These are phyloP conservation scores for Aspergillus uvarum DNA, from an alignment of 2,329 filamentous ascomycete species.

Conservation along the genomic window DNA sequence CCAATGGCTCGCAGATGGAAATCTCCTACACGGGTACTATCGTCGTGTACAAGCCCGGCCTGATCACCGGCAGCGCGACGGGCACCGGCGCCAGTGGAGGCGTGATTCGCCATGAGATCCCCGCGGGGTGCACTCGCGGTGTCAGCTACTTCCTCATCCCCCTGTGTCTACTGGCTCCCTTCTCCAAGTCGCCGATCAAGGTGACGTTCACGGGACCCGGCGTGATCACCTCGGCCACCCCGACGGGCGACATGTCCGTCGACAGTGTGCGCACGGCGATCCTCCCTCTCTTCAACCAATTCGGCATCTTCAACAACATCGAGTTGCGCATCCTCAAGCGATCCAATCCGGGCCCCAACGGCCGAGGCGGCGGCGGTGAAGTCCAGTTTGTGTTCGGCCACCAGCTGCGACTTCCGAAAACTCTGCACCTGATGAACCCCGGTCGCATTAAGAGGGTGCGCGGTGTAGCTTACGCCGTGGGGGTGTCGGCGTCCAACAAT, in stretches of 20 bases:
- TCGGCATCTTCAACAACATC: conserved; percentile 83
- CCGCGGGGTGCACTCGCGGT: conserved; percentile 73
- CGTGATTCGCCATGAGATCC: conserved; percentile 77
- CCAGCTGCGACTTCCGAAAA: conserved; percentile 91
- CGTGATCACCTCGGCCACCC: conserved; percentile 85
- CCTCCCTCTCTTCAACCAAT: conserved; percentile 82
- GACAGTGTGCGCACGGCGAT: conserved; percentile 93
- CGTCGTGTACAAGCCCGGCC: conserved; percentile 83
- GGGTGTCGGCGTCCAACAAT: conserved; percentile 90
- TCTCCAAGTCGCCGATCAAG: conserved; percentile 87
- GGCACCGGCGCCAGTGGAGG: conserved; percentile 71
- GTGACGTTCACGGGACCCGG: conserved; percentile 86
- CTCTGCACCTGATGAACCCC: conserved; percentile 79
- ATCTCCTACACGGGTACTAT: conserved; percentile 96
- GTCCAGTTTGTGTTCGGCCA: conserved; percentile 94
- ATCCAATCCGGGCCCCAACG: conserved; percentile 73
- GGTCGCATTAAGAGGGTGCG: conserved; percentile 85
- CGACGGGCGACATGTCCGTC: conserved; percentile 81
- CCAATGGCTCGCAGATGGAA: conserved; percentile 91
- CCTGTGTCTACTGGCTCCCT: conserved; percentile 85
- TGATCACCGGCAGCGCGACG: conserved; percentile 81
- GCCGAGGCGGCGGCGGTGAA: conserved; percentile 79
- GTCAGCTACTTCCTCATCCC: conserved; percentile 90
- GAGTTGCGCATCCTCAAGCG: conserved; percentile 79
- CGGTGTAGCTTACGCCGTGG: conserved; percentile 90